Conservation (phyloP, 805 yeast genomes). For the Kluyveromyces dobzhanskii region DNA sequence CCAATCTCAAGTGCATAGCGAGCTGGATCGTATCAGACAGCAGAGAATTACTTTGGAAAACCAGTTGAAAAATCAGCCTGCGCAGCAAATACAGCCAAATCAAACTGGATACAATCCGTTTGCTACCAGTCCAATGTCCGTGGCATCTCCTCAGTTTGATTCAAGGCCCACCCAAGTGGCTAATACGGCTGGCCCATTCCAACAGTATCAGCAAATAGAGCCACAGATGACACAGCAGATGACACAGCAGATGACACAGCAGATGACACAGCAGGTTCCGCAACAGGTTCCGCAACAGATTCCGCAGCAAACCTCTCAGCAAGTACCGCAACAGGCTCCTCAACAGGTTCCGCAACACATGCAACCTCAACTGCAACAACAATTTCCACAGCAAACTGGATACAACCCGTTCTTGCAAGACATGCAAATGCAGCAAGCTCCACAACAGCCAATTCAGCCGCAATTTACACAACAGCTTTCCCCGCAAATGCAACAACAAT, state of each 20-base stretch:
- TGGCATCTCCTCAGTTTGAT: constrained; percentile 6
- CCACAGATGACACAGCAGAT: constrained; percentile 8
- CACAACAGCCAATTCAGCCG: constrained; percentile 7
- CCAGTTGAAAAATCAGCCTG: constrained; percentile 24
- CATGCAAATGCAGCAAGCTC: constrained; percentile 2
- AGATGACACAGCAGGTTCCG: constrained; percentile 13
- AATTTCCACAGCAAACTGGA: constrained; percentile 15
- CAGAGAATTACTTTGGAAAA: constrained; percentile 25
- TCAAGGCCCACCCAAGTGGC: constrained; percentile 12
- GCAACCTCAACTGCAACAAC: constrained; percentile 13
- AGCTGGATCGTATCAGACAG: constrained; percentile 28
- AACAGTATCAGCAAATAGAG: constrained; percentile 21
- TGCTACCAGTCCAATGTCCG: constrained; percentile 8
- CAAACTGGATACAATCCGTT: constrained; percentile 26
- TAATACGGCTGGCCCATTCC: constrained; percentile 15
- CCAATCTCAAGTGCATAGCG: constrained; percentile 25
- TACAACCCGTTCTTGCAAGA: constrained; percentile 3
- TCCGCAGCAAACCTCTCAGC: constrained; percentile 7
- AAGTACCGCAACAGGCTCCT: constrained; percentile 10
- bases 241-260: constrained; percentile 13
- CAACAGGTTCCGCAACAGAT: constrained; percentile 12
- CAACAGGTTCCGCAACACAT: constrained; percentile 8
- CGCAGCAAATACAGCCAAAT: constrained; percentile 17
- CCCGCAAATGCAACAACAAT: constrained; percentile 10
- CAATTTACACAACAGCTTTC: constrained; percentile 6